Percentiles rank a stretch among this genome's conserved stretches.
These are phyloP conservation scores for Angophora floribunda DNA, from an alignment of 345 rosid genomes.

Conservation along the genomic window DNA sequence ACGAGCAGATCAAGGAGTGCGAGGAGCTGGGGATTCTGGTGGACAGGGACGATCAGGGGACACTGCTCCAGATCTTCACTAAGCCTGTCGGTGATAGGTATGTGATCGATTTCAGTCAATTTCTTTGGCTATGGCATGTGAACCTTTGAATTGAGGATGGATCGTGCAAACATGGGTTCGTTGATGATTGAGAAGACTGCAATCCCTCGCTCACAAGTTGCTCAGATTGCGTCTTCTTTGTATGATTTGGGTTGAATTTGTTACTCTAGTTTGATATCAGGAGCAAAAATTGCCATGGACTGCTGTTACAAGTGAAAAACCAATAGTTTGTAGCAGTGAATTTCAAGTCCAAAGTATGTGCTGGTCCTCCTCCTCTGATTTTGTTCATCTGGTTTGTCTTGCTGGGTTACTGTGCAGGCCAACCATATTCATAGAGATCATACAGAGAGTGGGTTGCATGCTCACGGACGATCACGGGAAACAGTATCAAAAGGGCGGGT, in stretches of 20 bases:
- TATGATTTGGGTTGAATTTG: neutral
- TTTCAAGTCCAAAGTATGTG: neutral
- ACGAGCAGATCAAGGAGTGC: constrained; percentile 79
- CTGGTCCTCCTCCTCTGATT: neutral
- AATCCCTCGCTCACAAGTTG: neutral
- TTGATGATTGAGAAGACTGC: neutral
- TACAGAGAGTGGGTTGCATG: constrained; percentile 87
- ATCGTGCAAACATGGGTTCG: neutral
- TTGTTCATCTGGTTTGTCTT: neutral
- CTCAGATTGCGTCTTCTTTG: neutral
- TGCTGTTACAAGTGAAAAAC: neutral
- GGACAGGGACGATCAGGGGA: constrained; percentile 93
- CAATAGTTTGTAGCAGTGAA: neutral
- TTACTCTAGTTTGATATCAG: neutral
- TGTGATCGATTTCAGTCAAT: neutral
- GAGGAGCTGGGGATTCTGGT: constrained; percentile 89
- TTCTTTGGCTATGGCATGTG: neutral
- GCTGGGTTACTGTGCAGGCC: constrained; percentile 34
- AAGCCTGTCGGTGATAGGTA: constrained; percentile 94
- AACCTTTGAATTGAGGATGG: neutral
- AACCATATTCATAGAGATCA: constrained; percentile 90
- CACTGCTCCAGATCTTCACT: constrained; percentile 92
- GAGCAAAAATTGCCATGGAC: neutral
- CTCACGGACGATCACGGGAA: constrained; percentile 58
- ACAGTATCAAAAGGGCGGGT: constrained; percentile 78